Percentiles rank a stretch among this genome's conserved stretches.
Conservation (phyloP, 2,329 filamentous ascomycete species). For the Thielaviopsis musarum region DNA sequence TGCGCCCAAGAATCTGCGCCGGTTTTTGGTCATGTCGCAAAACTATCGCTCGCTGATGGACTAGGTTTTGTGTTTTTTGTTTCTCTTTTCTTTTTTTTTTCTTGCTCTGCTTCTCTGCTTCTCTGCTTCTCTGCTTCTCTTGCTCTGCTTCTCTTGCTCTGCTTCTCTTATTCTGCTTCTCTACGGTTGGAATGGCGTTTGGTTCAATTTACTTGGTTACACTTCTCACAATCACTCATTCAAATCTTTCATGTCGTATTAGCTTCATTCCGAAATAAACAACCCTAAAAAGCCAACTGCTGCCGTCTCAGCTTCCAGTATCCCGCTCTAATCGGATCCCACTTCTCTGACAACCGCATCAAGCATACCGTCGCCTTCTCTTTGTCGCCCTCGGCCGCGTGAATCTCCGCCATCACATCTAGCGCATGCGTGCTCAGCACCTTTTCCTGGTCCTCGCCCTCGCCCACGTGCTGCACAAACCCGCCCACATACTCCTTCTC, state of each 20-base stretch:
- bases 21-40: slow-evolving; percentile 55
- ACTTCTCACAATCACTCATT: not conserved
- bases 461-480: slow-evolving; percentile 33
- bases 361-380: slow-evolving; percentile 53
- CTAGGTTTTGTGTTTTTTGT: not conserved
- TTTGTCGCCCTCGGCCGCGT: slow-evolving; percentile 36
- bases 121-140: not conserved
- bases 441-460: slow-evolving; percentile 27
- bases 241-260: not conserved
- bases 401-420: slow-evolving; percentile 56
- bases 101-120: not conserved
- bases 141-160: not conserved
- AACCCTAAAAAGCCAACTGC: slow-evolving; percentile 13
- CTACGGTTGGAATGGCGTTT: slow-evolving; percentile 3
- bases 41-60: slow-evolving; percentile 41
- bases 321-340: slow-evolving; percentile 77
- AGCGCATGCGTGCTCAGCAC: slow-evolving; percentile 49
- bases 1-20: slow-evolving; percentile 32
- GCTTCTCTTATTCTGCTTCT: not conserved
- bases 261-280: not conserved
- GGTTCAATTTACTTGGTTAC: slow-evolving; percentile 1
- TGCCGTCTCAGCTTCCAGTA: slow-evolving; percentile 61
- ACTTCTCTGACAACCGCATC: slow-evolving; percentile 60
- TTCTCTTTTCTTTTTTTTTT: not conserved
- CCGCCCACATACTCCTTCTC: slow-evolving; percentile 32